These are phyloP conservation scores for Solanum etuberosum DNA, from an alignment of 257 asterid species.

Conservation along the genomic window DNA sequence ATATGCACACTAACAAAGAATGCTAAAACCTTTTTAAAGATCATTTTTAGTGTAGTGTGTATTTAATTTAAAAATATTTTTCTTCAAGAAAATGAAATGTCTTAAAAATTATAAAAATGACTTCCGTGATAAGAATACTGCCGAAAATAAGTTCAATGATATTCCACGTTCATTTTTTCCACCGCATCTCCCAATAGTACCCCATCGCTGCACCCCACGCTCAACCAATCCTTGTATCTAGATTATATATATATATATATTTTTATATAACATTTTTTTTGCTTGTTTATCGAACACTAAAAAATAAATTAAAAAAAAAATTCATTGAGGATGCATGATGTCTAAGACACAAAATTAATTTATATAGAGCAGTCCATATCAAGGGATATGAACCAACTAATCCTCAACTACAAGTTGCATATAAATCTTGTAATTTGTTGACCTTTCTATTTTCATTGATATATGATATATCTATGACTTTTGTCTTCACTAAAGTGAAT, in stretches of 20 bases:
- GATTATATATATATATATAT: not conserved
- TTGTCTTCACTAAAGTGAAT: not conserved
- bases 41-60: too few species aligned
- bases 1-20: too few species aligned
- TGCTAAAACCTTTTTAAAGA: too few species aligned
- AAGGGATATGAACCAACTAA: not conserved
- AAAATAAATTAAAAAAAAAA: too few species aligned
- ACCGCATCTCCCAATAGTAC: not conserved
- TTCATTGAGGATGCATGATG: not conserved
- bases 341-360: not conserved
- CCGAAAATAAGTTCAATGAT: not conserved
- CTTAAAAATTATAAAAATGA: not conserved
- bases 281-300: not conserved
- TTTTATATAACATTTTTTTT: not conserved
- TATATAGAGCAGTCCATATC: not conserved
- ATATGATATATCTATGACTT: not conserved
- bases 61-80: not conserved
- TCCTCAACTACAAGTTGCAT: not conserved
- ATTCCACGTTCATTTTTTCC: not conserved
- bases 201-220: not conserved
- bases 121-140: not conserved
- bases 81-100: not conserved
- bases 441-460: not conserved
- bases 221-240: not conserved
- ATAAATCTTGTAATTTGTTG: not conserved